Evolutionary conservation across 1,139 yeast species (phyloP).

Genomic region (Diutina pseudorugosa): DNA sequence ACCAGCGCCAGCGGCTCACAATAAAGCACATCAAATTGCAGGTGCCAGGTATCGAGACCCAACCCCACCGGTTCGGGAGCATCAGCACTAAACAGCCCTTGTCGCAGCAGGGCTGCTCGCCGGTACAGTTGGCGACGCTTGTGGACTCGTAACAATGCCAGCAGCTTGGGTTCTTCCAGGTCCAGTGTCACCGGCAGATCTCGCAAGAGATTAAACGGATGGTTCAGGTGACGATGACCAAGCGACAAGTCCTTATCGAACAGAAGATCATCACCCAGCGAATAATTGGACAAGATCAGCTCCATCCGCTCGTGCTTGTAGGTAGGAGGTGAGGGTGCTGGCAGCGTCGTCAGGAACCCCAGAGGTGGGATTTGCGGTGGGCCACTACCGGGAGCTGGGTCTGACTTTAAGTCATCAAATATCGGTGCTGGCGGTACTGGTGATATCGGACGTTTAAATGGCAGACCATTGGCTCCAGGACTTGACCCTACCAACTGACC

Average conservation of each 20-base stretch:
- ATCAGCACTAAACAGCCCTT: neutral
- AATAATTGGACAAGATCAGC: neutral
- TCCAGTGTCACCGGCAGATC: slow-evolving; percentile 4
- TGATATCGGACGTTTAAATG: slow-evolving; percentile 28
- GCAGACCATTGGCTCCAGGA: slow-evolving; percentile 9
- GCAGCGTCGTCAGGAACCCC: neutral
- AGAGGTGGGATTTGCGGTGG: slow-evolving; percentile 1
- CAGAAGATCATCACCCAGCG: neutral
- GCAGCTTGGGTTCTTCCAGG: slow-evolving; percentile 4
- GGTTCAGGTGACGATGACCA: neutral
- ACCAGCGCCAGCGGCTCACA: slow-evolving; percentile 86
- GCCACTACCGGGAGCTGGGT: neutral
- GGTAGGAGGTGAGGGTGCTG: neutral
- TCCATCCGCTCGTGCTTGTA: slow-evolving; percentile 3
- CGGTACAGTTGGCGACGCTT: slow-evolving; percentile 26
- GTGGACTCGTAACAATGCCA: slow-evolving; percentile 34
- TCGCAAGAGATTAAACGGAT: neutral
- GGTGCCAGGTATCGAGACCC: neutral
- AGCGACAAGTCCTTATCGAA: neutral
- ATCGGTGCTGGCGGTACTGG: slow-evolving; percentile 10
- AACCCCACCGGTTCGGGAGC: neutral
- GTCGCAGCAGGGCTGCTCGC: neutral
- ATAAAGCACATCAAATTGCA: slow-evolving; percentile 43
- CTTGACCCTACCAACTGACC: slow-evolving; percentile 8
- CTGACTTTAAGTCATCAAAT: neutral